Evolutionary conservation across 176 grass and related monocot genomes (phyloP).

Genomic region (Aegilops longissima): DNA sequence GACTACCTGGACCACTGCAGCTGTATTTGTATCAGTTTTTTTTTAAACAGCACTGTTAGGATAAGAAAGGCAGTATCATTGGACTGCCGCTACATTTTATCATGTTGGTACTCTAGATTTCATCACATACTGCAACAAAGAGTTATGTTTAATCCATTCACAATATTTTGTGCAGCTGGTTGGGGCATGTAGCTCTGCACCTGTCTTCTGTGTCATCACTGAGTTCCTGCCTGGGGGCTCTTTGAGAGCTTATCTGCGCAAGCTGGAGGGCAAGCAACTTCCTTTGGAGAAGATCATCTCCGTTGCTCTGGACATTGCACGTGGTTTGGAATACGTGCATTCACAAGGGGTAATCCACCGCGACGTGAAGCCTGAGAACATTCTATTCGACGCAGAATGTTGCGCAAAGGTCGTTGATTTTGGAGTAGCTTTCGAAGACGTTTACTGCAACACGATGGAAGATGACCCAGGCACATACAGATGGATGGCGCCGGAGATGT

Average conservation of each 20-base stretch:
- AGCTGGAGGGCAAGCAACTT: constrained; percentile 56
- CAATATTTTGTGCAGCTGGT: constrained; percentile 56
- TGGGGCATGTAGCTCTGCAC: constrained; percentile 71
- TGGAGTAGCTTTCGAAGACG: constrained; percentile 86
- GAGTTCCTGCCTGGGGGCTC: constrained; percentile 85
- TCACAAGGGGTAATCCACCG: constrained; percentile 86
- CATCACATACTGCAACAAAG: neutral
- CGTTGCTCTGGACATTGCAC: constrained; percentile 67
- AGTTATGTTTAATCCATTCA: neutral
- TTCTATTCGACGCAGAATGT: constrained; percentile 81
- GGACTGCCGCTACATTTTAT: neutral
- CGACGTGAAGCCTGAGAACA: constrained; percentile 97
- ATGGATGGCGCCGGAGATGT: constrained; percentile 99
- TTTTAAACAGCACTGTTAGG: neutral
- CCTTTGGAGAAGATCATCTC: constrained; percentile 64
- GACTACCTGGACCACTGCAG: neutral
- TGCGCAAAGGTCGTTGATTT: constrained; percentile 89
- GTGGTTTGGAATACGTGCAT: constrained; percentile 90
- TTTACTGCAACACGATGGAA: constrained; percentile 51
- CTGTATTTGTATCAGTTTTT: neutral
- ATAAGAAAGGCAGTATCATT: neutral
- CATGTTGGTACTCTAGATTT: neutral
- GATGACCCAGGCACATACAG: constrained; percentile 90
- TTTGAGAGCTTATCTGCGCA: constrained; percentile 80
- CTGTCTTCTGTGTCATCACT: constrained; percentile 89